phyloP scores from a whole-genome alignment of 2,329 filamentous ascomycete genomes.

The Aspergillus sp. region DNA sequence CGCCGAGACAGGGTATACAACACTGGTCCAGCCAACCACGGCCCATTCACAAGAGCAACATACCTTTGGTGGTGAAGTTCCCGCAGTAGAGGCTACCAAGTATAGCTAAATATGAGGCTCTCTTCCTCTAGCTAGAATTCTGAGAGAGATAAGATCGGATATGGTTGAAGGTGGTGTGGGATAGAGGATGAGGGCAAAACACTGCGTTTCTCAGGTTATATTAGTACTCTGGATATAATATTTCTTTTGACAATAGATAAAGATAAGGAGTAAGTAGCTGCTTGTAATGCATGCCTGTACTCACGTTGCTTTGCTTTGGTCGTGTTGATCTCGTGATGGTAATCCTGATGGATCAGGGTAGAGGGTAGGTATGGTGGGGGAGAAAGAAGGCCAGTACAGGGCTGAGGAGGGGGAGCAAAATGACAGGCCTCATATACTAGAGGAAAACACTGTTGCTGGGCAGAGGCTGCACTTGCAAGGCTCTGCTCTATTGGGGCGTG shows the following conservation, averaged over 20 bases:
- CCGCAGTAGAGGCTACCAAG: no score
- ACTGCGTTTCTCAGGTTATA: neutral
- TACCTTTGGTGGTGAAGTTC: neutral
- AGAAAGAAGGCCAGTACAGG: neutral
- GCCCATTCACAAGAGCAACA: neutral
- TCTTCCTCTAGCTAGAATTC: neutral
- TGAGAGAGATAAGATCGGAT: neutral
- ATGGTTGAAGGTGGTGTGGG: neutral
- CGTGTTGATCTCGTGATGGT: neutral
- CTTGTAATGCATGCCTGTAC: neutral
- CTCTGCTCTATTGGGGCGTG: neutral
- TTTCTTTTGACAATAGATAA: neutral
- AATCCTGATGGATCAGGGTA: neutral
- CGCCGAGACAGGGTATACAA: slow-evolving; percentile 6
- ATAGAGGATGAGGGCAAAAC: neutral
- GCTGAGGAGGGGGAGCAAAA: neutral
- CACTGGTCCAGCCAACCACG: neutral
- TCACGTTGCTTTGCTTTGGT: neutral
- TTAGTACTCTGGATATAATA: neutral
- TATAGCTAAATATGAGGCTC: neutral
- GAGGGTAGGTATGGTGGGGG: neutral
- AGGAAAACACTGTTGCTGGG: neutral
- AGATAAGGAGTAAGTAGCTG: neutral
- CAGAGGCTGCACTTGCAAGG: neutral
- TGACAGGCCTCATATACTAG: neutral